Conservation (phyloP, 2,329 filamentous ascomycete genomes). For the Aureobasidium pullulans region DNA sequence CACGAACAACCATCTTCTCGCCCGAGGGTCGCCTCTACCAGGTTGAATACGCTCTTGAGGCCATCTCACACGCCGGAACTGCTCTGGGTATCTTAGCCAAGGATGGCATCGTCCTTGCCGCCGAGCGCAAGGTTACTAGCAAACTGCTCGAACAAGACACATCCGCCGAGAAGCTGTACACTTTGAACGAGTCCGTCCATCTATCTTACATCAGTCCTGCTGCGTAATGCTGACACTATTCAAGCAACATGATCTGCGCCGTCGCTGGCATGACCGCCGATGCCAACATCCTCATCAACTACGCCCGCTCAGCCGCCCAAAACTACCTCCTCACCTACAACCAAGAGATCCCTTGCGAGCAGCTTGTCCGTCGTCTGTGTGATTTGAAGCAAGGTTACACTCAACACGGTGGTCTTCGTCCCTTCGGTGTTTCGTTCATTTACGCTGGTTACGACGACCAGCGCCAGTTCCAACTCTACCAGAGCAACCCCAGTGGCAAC, state of each 20-base stretch:
- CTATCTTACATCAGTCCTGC: not conserved
- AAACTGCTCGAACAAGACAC: conserved; percentile 99
- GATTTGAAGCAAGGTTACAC: conserved; percentile 99
- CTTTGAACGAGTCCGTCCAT: conserved; percentile 79
- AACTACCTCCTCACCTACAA: conserved; percentile 98
- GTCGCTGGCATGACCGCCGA: conserved; percentile 99
- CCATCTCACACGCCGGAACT: conserved; percentile 96
- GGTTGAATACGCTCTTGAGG: conserved; percentile 98
- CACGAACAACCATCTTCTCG: conserved; percentile 90
- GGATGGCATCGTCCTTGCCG: conserved; percentile 96
- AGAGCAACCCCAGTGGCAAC: conserved; percentile 97
- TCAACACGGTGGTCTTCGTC: conserved; percentile 94
- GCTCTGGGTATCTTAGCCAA: conserved; percentile 94
- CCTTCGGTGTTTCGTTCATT: conserved; percentile 98
- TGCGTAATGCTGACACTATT: not conserved
- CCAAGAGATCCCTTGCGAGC: conserved; percentile 98
- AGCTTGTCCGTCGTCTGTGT: conserved; percentile 91
- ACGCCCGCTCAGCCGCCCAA: conserved; percentile 93
- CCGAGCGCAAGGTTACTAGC: conserved; percentile 97
- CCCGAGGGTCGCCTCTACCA: conserved; percentile 97
- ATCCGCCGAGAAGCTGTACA: conserved; percentile 99
- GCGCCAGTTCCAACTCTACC: conserved; percentile 96
- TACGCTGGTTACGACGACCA: conserved; percentile 97
- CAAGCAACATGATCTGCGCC: conserved; percentile 98
- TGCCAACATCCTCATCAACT: conserved; percentile 99